These are phyloP conservation scores for Termitomyces sp. DNA, from an alignment of 768 basidiomycete species.

Conservation along the genomic window DNA sequence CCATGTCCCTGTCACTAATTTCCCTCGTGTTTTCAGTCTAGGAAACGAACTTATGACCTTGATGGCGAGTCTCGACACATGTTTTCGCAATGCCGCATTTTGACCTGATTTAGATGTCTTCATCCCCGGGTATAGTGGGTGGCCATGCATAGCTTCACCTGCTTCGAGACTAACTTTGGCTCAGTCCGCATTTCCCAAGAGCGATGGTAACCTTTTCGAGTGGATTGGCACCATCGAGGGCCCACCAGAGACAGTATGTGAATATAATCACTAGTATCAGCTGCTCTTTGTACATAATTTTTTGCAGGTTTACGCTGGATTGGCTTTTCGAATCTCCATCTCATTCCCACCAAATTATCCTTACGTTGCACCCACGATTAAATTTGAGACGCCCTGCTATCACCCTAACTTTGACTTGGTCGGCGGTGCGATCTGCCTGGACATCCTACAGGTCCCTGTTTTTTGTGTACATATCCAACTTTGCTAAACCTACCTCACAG, in stretches of 20 bases:
- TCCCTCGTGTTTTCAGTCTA: slow-evolving; percentile 41
- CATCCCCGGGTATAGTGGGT: slow-evolving; percentile 83
- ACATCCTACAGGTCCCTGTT: slow-evolving; percentile 72
- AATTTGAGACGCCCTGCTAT: slow-evolving; percentile 86
- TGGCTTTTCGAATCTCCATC: slow-evolving; percentile 81
- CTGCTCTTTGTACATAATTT: slow-evolving; percentile 2
- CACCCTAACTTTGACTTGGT: slow-evolving; percentile 88
- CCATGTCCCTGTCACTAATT: slow-evolving; percentile 1
- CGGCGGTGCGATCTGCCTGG: slow-evolving; percentile 77
- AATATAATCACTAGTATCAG: background rate
- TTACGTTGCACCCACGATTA: slow-evolving; percentile 79
- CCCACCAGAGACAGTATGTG: slow-evolving; percentile 60
- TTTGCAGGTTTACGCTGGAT: slow-evolving; percentile 71
- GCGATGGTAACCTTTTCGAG: slow-evolving; percentile 83
- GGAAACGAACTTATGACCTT: slow-evolving; percentile 85
- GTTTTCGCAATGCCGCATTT: background rate
- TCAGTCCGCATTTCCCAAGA: slow-evolving; percentile 87
- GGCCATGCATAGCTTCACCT: background rate
- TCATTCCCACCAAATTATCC: slow-evolving; percentile 87
- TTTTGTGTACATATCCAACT: background rate
- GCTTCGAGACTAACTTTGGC: background rate
- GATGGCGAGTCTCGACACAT: slow-evolving; percentile 52
- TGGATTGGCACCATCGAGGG: slow-evolving; percentile 91
- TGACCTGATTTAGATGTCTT: slow-evolving; percentile 61
- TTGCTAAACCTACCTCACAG: slow-evolving; percentile 29